Evolutionary conservation across 2,329 filamentous ascomycete genomes (phyloP).

Genomic region (Parafenestella ontariensis): DNA sequence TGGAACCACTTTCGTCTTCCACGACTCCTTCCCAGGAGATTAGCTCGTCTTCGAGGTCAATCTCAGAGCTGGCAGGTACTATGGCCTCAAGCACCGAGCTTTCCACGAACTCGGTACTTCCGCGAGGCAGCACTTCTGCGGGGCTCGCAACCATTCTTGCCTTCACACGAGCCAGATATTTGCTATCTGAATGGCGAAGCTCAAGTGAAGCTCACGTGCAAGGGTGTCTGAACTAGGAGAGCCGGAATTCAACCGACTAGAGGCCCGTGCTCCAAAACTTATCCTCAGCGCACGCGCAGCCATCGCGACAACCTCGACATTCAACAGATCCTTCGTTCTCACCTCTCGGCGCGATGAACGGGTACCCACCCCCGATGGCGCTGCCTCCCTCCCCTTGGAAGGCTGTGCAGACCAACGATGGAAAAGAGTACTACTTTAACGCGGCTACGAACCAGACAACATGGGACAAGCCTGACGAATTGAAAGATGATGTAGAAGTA

Average conservation of each 20-base stretch:
- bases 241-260: conserved; percentile 1
- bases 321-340: conserved; percentile 10
- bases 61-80: conserved; percentile 45
- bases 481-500: conserved; percentile 86
- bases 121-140: conserved; percentile 32
- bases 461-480: conserved; percentile 92
- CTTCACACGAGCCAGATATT: neutral
- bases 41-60: conserved; percentile 50
- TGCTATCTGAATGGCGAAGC: neutral
- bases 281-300: neutral
- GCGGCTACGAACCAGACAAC: conserved; percentile 82
- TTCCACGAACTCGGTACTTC: conserved; percentile 48
- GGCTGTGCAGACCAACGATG: conserved; percentile 81
- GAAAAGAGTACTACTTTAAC: conserved; percentile 92
- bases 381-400: conserved; percentile 67
- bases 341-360: conserved; percentile 62
- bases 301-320: neutral
- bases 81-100: conserved; percentile 49
- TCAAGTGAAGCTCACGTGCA: conserved; percentile 25
- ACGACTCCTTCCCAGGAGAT: conserved; percentile 54
- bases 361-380: conserved; percentile 57
- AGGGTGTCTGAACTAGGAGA: conserved; percentile 12
- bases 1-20: conserved; percentile 54
- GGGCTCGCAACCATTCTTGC: conserved; percentile 27
- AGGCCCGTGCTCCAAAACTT: conserved; percentile 17